Conservation (phyloP, 2,329 filamentous ascomycete species). For the Pseudocercospora eumusae region DNA sequence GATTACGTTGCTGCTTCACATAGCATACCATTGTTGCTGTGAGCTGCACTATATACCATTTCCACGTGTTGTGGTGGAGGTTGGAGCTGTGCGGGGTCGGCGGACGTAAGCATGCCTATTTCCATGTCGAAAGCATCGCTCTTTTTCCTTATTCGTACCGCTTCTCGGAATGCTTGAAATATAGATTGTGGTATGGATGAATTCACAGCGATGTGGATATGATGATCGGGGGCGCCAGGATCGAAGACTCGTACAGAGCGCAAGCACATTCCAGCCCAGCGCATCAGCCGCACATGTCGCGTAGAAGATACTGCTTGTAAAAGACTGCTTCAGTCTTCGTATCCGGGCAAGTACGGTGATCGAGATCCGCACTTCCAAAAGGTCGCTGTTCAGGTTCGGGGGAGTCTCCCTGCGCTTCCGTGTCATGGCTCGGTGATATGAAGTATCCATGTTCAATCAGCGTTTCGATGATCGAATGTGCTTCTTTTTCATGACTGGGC, state of each 20-base stretch:
- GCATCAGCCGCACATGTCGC: not conserved
- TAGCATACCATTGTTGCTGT: not conserved
- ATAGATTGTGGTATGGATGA: not conserved
- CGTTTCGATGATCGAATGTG: not conserved
- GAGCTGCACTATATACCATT: slow-evolving; percentile 2
- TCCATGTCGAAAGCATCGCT: not conserved
- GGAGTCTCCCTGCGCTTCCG: not conserved
- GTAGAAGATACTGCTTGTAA: not conserved
- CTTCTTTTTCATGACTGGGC: not conserved
- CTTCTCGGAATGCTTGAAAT: not conserved
- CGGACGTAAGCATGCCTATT: slow-evolving; percentile 4
- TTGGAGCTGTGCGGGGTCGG: slow-evolving; percentile 12
- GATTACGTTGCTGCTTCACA: not conserved
- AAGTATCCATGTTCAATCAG: not conserved
- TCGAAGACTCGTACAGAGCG: not conserved
- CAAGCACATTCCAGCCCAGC: not conserved
- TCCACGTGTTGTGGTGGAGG: not conserved
- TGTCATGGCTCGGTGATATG: not conserved
- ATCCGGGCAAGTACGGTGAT: not conserved
- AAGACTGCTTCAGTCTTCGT: not conserved
- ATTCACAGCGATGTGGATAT: not conserved
- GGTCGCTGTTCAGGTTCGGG: not conserved
- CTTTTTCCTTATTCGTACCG: not conserved
- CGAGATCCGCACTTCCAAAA: not conserved
- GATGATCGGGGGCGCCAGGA: not conserved